Evolutionary conservation across 2,329 filamentous ascomycete genomes (phyloP).

Genomic region (Ophiostoma triangulosporum): DNA sequence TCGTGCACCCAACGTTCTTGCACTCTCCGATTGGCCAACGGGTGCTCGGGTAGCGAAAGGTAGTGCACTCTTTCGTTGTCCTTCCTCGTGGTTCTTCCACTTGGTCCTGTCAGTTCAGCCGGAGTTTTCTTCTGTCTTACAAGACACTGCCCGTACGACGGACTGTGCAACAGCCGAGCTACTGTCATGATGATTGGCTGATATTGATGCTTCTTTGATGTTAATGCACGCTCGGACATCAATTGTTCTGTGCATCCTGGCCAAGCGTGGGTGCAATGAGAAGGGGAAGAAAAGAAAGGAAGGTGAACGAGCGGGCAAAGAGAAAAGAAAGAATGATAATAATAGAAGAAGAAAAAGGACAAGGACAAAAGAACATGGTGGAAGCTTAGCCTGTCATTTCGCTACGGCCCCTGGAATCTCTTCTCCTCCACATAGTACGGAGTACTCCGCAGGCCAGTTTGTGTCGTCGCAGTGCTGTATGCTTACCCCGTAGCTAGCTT

Average conservation of each 20-base stretch:
- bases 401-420: neutral
- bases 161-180: too few relatives aligned
- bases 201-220: too few relatives aligned
- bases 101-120: neutral
- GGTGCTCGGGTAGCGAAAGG: neutral
- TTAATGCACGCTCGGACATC: constrained; percentile 2
- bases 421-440: too few relatives aligned
- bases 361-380: neutral
- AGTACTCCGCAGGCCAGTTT: too few relatives aligned
- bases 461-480: neutral
- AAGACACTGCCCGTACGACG: too few relatives aligned
- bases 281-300: neutral
- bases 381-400: neutral
- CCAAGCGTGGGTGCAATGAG: too few relatives aligned
- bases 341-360: constrained; percentile 1
- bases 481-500: too few relatives aligned
- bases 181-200: too few relatives aligned
- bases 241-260: neutral
- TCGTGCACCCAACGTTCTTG: neutral
- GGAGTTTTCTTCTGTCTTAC: neutral
- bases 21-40: neutral
- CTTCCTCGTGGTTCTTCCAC: neutral
- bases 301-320: too few relatives aligned
- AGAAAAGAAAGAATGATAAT: neutral
- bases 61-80: neutral